phyloP scores from a whole-genome alignment of 1,284 basidiomycete genomes.

The Sporisorium scitamineum region DNA sequence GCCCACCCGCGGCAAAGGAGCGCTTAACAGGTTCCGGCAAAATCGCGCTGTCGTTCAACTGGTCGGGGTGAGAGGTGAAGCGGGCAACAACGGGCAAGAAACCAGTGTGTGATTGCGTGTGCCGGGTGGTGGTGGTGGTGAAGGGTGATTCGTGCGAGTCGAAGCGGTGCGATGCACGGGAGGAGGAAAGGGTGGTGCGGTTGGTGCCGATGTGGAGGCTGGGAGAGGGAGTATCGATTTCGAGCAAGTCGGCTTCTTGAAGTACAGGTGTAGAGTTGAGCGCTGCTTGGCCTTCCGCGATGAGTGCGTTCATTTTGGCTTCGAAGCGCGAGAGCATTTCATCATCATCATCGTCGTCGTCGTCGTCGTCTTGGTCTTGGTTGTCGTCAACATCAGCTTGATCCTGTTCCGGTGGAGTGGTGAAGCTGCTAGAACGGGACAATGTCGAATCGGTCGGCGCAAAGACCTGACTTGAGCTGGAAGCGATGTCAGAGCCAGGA shows the following conservation, averaged over 20 bases:
- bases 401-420: not conserved
- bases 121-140: not conserved
- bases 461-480: slow-evolving; percentile 2
- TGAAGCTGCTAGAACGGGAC: not conserved
- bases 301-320: slow-evolving; percentile 51
- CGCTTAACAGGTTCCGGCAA: slow-evolving; percentile 42
- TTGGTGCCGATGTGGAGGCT: slow-evolving; percentile 10
- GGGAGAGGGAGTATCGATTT: slow-evolving; percentile 35
- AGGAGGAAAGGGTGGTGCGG: slow-evolving; percentile 7
- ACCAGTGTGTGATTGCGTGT: not conserved
- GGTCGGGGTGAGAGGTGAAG: slow-evolving; percentile 18
- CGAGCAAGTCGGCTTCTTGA: slow-evolving; percentile 38
- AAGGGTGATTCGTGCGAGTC: slow-evolving; percentile 22
- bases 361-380: not conserved
- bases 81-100: not conserved
- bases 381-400: not conserved
- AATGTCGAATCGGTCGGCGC: not conserved
- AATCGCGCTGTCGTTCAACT: not conserved
- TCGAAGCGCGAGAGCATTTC: slow-evolving; percentile 52
- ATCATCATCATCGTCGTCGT: slow-evolving; percentile 48
- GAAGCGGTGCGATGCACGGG: slow-evolving; percentile 19
- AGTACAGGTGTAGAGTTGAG: slow-evolving; percentile 48
- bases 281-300: slow-evolving; percentile 55
- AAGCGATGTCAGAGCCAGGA: not conserved
- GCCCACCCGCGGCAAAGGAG: slow-evolving; percentile 15